Percentiles rank a stretch among this genome's conserved stretches.
Evolutionary conservation across 805 yeast genomes (phyloP).

Genomic region (Clavispora asparagi): DNA sequence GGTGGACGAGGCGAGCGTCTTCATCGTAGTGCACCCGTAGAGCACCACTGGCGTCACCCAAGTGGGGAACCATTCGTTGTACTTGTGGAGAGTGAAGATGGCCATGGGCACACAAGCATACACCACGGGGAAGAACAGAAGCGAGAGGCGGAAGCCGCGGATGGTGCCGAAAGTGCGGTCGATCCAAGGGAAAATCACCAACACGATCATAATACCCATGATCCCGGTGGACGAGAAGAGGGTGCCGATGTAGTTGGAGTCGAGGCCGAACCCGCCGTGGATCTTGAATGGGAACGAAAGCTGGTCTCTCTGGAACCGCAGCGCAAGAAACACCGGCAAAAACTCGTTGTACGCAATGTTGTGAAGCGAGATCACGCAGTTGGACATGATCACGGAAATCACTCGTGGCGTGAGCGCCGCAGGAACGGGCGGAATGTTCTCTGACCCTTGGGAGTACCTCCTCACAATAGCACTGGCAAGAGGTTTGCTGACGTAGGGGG

Average conservation of each 20-base stretch:
- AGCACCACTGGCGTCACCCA: slow-evolving; percentile 26
- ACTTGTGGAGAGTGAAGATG: slow-evolving; percentile 26
- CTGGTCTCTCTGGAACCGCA: slow-evolving; percentile 20
- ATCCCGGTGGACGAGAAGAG: slow-evolving; percentile 33
- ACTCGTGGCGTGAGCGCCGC: slow-evolving; percentile 27
- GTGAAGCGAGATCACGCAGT: slow-evolving; percentile 31
- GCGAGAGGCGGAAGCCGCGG: slow-evolving; percentile 26
- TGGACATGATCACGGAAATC: slow-evolving; percentile 26
- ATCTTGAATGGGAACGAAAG: slow-evolving; percentile 31
- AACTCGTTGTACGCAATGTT: slow-evolving; percentile 29
- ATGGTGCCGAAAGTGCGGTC: slow-evolving; percentile 29
- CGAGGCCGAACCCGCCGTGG: slow-evolving; percentile 33
- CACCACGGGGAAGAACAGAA: slow-evolving; percentile 27
- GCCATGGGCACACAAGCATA: slow-evolving; percentile 27
- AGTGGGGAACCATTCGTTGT: slow-evolving; percentile 20
- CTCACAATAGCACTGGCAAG: slow-evolving; percentile 12
- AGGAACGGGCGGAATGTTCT: neutral
- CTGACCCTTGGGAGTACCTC: slow-evolving; percentile 11
- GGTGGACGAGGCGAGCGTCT: slow-evolving; percentile 29
- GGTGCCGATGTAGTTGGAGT: slow-evolving; percentile 28
- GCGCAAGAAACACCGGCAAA: slow-evolving; percentile 33
- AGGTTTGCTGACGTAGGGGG: slow-evolving; percentile 3
- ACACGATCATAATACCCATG: slow-evolving; percentile 28
- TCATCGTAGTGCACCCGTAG: slow-evolving; percentile 27
- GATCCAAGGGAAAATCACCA: slow-evolving; percentile 27